A percentile compares a stretch with the other conserved stretches of the same genome.
phyloP scores from a whole-genome alignment of 2,329 filamentous ascomycete genomes.

The Nemania abortiva region DNA sequence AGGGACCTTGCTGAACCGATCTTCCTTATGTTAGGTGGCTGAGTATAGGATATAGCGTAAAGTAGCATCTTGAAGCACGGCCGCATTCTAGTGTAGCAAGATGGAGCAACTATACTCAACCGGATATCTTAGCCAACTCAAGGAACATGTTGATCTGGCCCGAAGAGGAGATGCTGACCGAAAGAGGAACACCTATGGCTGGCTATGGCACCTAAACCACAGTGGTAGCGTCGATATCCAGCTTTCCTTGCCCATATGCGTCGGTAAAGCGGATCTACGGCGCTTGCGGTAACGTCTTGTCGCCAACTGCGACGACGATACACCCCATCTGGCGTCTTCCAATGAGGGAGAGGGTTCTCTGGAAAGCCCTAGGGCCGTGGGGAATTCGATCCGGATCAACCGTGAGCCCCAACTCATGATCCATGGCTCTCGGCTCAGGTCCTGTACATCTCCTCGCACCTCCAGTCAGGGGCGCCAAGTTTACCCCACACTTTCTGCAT shows the following conservation, averaged over 20 bases:
- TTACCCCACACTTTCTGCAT: slow-evolving; percentile 51
- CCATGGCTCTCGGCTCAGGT: slow-evolving; percentile 43
- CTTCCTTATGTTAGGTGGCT: neutral
- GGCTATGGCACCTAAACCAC: slow-evolving; percentile 22
- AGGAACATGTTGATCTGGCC: slow-evolving; percentile 35
- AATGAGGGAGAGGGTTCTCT: slow-evolving; percentile 29
- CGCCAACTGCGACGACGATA: slow-evolving; percentile 33
- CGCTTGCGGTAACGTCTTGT: slow-evolving; percentile 38
- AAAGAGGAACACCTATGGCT: slow-evolving; percentile 33
- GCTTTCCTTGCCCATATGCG: slow-evolving; percentile 32
- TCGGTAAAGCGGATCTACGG: slow-evolving; percentile 39
- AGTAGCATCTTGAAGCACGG: slow-evolving; percentile 22
- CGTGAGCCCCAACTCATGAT: slow-evolving; percentile 40
- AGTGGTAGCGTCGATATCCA: slow-evolving; percentile 21
- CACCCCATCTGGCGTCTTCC: slow-evolving; percentile 33
- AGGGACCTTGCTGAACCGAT: slow-evolving; percentile 11
- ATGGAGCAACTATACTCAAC: slow-evolving; percentile 34
- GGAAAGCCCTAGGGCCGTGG: slow-evolving; percentile 46
- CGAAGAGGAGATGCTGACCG: slow-evolving; percentile 36
- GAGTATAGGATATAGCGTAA: slow-evolving; percentile 2
- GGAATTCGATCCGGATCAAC: slow-evolving; percentile 50
- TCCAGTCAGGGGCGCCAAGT: slow-evolving; percentile 42
- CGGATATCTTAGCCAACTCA: slow-evolving; percentile 35
- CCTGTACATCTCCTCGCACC: slow-evolving; percentile 43
- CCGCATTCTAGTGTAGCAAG: slow-evolving; percentile 17